Base-by-base conservation (phyloP, 2,329 filamentous ascomycete genomes). In the Graphium sp. region DNA sequence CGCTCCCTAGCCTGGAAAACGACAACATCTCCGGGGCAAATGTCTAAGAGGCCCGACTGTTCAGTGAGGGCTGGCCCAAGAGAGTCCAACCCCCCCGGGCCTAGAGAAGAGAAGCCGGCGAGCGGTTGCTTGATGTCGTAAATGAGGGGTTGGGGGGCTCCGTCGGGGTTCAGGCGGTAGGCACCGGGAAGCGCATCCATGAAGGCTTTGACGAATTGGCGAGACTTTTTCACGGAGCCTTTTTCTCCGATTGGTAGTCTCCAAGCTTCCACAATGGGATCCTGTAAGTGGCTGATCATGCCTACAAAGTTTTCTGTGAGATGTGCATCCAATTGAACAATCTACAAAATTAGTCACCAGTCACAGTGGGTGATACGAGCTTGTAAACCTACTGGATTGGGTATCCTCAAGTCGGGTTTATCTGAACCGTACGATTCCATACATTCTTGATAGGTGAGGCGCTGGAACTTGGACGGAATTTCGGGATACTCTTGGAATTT, bases 341-440 rank as follows among this genome's bases (percentile, higher is more conserved):
- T n/a, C n/a, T n/a, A n/a, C n/a, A n/a, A n/a, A n/a, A n/a, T n/a
- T n/a, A n/a, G n/a, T n/a, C n/a, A n/a, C n/a, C n/a, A n/a, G n/a
- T n/a, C n/a, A n/a, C n/a, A n/a, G n/a, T n/a, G n/a, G n/a, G n/a
- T n/a, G n/a, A n/a, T n/a, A n/a, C n/a, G n/a, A n/a, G n/a, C n/a
- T n/a, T n/a, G n/a, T n/a, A 6, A 37, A 46, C 58, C 29, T 47
- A 80, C 74, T 42, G 67, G 54, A 16, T 72, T 74, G 2, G 69
- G 66, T 21, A 85, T 76, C 12, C 89, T 71, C 7, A 87, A 55
- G 45, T 98, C 89, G 4, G 89, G 89, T 49, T 98, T 98, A 50
- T 98, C 89, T 5, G 73, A 79, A 8, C 89, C 89, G 43, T 85
- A 92, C 3, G 54, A 58, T 2, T 64, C 55, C 74, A 98, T 95